phyloP scores from a whole-genome alignment of 495 filamentous ascomycete species.

The Geopyxis carbonaria region DNA sequence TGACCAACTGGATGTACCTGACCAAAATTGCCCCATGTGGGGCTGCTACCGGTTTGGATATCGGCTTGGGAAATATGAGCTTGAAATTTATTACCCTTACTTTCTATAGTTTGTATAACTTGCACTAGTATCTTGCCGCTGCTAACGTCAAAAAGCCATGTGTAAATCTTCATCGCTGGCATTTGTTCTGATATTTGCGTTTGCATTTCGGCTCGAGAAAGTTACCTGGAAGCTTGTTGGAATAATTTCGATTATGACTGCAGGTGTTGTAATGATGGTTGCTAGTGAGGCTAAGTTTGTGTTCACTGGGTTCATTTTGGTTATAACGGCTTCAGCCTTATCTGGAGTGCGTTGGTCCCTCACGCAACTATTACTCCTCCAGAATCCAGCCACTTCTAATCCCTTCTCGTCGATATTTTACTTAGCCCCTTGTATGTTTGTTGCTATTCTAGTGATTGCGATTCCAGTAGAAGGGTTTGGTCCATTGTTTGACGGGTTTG shows the following conservation, averaged over 20 bases:
- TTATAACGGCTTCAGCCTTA: conserved; percentile 85
- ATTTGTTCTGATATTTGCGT: conserved; percentile 91
- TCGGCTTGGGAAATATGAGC: conserved; percentile 90
- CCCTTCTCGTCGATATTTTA: conserved; percentile 96
- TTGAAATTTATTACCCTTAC: conserved; percentile 90
- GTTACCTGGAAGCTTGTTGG: conserved; percentile 69
- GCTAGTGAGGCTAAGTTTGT: conserved; percentile 77
- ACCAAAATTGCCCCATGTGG: conserved; percentile 89
- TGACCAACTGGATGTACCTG: conserved; percentile 82
- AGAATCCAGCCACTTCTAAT: conserved; percentile 89
- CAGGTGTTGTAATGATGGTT: conserved; percentile 98
- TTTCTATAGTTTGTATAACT: conserved; percentile 60
- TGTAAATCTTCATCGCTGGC: conserved; percentile 94
- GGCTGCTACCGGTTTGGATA: conserved; percentile 82
- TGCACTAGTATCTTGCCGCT: conserved; percentile 6
- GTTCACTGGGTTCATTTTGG: conserved; percentile 69
- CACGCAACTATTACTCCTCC: conserved; percentile 86
- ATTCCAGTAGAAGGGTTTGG: conserved; percentile 68
- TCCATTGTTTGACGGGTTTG: conserved; percentile 45
- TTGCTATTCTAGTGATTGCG: conserved; percentile 61
- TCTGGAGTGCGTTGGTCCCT: conserved; percentile 95
- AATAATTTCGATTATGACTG: conserved; percentile 85
- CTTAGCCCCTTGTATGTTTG: conserved; percentile 90
- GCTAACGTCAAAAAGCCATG: conserved; percentile 49
- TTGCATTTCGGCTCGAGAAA: conserved; percentile 78